Evolutionary conservation across 345 rosid genomes (phyloP), one percentile per base, ranked within the genome.

Genomic region (Rhodamnia argentea): DNA sequence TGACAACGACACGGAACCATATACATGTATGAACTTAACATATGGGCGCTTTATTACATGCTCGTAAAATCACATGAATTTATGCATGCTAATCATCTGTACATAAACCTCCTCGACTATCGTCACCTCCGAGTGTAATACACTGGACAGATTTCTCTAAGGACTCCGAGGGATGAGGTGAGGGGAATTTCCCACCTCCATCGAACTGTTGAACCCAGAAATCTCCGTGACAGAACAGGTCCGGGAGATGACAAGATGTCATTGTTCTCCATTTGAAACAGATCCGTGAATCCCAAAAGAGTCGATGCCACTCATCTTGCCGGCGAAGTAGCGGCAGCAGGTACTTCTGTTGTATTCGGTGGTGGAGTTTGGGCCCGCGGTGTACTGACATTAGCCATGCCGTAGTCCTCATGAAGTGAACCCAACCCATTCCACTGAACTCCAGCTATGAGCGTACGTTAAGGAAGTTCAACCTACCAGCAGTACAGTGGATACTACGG

Each of bases 301-400:
- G 5, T 70, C 10, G 23, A 84, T 50, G 29, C 83, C 47, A 22
- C 75, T 92, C 87, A 93, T 56, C 86, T 88, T 52, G 89, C 87
- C 5, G 90, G 82, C 85, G 90, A 78, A 78, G 90, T 86, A 55
- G 89, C 86, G 56, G 91, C 70, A 47, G 91, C 64, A 22, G 92
- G 92, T 32, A 83, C 88, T 82, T 95, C 93, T 5, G 91, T 5
- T 29, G 92, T 53, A 86, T 88, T 90, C 29, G 90, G 16, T 50
- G 97, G 93, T 44, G 95, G 94, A 74, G 95, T 93, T 87, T 91
- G 95, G 58, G 96, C 93, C 76, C 42, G 88, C 24, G 94, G 90
- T 10, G 91, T 86, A 89, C 92, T 88, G 82, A 87, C 89, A 62
- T 88, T 87, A 52, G 88, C 87, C 83, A 90, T 87, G 84, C 64